Evolutionary conservation across 2,329 filamentous ascomycete species (phyloP).

Genomic region (Phaeosphaeriaceae sp.): DNA sequence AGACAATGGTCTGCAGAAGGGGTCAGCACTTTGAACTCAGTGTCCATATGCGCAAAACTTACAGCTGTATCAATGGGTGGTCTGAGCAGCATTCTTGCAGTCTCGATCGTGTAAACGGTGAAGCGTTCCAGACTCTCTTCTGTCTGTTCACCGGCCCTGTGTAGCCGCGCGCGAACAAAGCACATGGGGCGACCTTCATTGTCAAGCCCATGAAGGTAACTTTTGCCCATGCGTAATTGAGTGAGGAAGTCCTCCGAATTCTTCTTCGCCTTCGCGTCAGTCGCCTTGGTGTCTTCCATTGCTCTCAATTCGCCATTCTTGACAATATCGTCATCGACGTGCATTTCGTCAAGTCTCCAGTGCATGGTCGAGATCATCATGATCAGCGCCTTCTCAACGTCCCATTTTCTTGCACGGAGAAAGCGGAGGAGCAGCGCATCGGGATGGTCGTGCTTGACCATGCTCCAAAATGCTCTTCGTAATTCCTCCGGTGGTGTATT

Average conservation of each 20-base stretch:
- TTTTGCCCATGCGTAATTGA: slow-evolving; percentile 90
- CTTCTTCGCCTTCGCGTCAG: slow-evolving; percentile 70
- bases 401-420: slow-evolving; percentile 69
- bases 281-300: slow-evolving; percentile 65
- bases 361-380: slow-evolving; percentile 96
- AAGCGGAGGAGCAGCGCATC: slow-evolving; percentile 72
- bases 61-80: slow-evolving; percentile 90
- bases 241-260: slow-evolving; percentile 77
- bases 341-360: slow-evolving; percentile 84
- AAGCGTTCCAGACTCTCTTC: slow-evolving; percentile 84
- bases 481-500: slow-evolving; percentile 80
- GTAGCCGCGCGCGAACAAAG: slow-evolving; percentile 81
- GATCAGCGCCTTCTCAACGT: slow-evolving; percentile 87
- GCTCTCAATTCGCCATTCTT: slow-evolving; percentile 52
- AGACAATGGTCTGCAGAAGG: slow-evolving; percentile 77
- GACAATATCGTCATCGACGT: slow-evolving; percentile 86
- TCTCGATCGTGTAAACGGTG: slow-evolving; percentile 95
- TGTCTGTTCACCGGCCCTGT: slow-evolving; percentile 81
- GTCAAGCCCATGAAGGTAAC: slow-evolving; percentile 87
- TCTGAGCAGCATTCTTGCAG: slow-evolving; percentile 80
- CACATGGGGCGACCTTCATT: slow-evolving; percentile 86
- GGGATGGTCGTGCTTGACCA: slow-evolving; percentile 95
- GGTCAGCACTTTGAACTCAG: not conserved
- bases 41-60: slow-evolving; percentile 52
- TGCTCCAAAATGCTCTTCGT: slow-evolving; percentile 83